Base-by-base conservation (phyloP, 1,139 yeast species). In the Tardiomyces blankii region DNA sequence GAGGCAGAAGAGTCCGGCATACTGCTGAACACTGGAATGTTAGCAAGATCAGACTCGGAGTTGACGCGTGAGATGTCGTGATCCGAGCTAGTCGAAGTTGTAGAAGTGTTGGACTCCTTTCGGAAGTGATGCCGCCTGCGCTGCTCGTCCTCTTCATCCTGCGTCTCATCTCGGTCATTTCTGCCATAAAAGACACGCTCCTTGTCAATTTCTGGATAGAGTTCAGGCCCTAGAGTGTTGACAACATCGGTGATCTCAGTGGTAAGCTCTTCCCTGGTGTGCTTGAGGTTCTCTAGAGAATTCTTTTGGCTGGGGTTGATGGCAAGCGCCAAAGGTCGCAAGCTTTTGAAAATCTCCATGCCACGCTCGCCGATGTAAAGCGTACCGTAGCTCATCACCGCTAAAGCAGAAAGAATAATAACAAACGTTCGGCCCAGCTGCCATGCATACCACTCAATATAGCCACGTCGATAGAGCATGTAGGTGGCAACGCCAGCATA, bases 351-450 rank as follows among this genome's bases (percentile, higher is more conserved):
- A 44, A 86, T 71, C 61, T 91, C 97, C 77, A 86, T 73, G 18
- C 98, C 97, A 53, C 82, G 85, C 60, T 91, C 98, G 44, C 98
- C 97, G 46, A 88, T 80, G 21, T 85, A 72, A 53, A 91, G 71
- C 0, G 97, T 95, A 19, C 95, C 80, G 61, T 86, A 89, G 1
- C 96, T 85, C 44, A 76, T 64, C 40, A 75, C 54, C 59, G 80
- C 77, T 44, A 78, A 69, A 3, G 65, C 58, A 18, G 70, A 41
- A 68, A 80, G 79, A 27, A 77, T 66, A 49, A 64, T 58, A 50
- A 48, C 51, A 16, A 47, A 48, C 42, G 35, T 66, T 30, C 48
- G 41, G 16, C 18, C 28, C 16, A 44, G 25, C 30, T 52, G n/a
- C 46, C 46, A 40, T 28, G 52, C 39, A 21, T 46, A 42, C 41